A percentile compares a stretch with the other conserved stretches of the same genome.
Evolutionary conservation across 2,329 filamentous ascomycete species (phyloP).

Genomic region (Colletotrichum sp.): DNA sequence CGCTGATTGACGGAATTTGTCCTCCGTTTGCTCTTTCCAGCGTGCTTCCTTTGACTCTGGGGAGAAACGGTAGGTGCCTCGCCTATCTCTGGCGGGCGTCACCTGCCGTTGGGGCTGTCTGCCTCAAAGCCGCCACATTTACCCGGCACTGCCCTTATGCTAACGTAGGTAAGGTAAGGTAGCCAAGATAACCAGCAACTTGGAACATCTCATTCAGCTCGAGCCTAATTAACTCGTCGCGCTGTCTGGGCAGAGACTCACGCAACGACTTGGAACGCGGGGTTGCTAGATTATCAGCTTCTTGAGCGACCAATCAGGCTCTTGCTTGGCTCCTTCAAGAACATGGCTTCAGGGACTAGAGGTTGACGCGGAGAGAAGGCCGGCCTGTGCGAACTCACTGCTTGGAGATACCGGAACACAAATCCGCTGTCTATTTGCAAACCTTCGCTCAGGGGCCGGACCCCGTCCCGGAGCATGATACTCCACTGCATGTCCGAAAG

Average conservation of each 20-base stretch:
- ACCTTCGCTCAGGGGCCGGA: background rate
- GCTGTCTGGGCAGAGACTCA: background rate
- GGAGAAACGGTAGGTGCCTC: background rate
- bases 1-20: constrained; percentile 13
- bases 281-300: background rate
- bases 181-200: background rate
- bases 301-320: background rate
- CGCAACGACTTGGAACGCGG: background rate
- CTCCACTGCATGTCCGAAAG: background rate
- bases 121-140: constrained; percentile 18
- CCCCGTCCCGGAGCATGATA: background rate
- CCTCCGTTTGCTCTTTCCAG: background rate
- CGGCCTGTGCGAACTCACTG: background rate
- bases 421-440: background rate
- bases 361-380: background rate
- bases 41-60: background rate
- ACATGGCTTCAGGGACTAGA: background rate
- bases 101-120: background rate
- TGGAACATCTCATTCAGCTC: background rate
- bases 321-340: background rate
- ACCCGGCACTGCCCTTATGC: constrained; percentile 12
- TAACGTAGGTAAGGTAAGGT: background rate
- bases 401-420: background rate
- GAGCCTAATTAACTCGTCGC: background rate
- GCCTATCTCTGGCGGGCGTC: background rate